Evolutionary conservation across 495 filamentous ascomycete species (phyloP), one percentile per base, ranked within the genome.

Genomic region (Jackrogersella multiformis): DNA sequence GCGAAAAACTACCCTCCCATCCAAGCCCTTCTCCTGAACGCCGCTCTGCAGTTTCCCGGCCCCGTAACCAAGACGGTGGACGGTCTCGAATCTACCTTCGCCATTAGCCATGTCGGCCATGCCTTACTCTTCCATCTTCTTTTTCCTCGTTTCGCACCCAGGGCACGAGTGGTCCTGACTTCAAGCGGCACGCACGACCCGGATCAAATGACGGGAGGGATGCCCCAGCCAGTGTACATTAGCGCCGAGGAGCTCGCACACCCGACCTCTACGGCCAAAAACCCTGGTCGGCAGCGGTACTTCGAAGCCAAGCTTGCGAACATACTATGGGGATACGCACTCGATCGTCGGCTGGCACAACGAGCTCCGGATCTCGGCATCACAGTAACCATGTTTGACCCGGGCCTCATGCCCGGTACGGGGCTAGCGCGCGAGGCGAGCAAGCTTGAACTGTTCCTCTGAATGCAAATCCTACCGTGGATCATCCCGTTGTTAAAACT

Each of bases 301-400:
- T 84, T 78, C 3, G 82, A 90, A 24, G 82, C 80, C 64, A 93
- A 93, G 77, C 82, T 92, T 0, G 87, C 89, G 5, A 92, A 92
- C 71, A 80, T 92, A n/a, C 76, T 92, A 1, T 89, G 80, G 79
- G 71, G 68, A 8, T 81, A 82, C 60, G 79, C 80, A 1, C 65
- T 84, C 10, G 51, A 78, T 9, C 59, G 68, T 7, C 74, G 75
- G 6, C 72, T 83, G 5, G 32, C 54, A 6, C 32, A 68, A 18
- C 67, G 63, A 28, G 56, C 55, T 9, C 34, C 59, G 6, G 67
- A 68, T 5, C 65, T 68, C 6, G 63, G 71, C 1, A 78, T 78
- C 64, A 77, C 77, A 0, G 79, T 81, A 0, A 69, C 57, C 8
- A 68, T 76, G 0, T 77, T 80, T 39, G 77, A 84, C 64, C 82